Conservation (phyloP, 1,284 basidiomycete species). For the Cutaneotrichosporon daszewskae region DNA sequence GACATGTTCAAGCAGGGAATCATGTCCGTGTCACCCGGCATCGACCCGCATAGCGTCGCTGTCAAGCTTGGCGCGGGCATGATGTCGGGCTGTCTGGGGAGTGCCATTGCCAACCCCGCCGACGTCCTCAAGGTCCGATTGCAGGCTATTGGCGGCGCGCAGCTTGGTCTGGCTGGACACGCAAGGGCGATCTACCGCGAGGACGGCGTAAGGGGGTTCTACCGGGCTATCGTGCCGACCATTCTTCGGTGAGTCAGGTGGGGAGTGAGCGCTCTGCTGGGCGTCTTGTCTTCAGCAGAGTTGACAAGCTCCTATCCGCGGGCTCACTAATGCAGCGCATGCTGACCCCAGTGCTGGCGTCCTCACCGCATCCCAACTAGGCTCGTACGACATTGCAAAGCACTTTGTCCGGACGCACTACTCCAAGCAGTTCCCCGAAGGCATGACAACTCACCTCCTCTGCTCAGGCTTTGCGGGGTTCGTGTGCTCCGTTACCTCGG, state of each 20-base stretch:
- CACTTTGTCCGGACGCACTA: conserved; percentile 18
- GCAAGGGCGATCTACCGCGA: conserved; percentile 6
- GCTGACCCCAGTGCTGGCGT: conserved; percentile 12
- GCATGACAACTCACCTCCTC: conserved; percentile 12
- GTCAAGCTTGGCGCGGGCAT: conserved; percentile 19
- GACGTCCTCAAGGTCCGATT: conserved; percentile 19
- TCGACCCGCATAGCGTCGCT: conserved; percentile 12
- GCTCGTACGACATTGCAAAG: conserved; percentile 19
- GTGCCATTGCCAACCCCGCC: conserved; percentile 18
- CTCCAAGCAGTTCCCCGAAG: conserved; percentile 13
- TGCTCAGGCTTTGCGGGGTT: conserved; percentile 18
- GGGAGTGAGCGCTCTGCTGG: background rate
- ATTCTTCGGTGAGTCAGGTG: conserved; percentile 10
- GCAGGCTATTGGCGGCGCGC: conserved; percentile 12
- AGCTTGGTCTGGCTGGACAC: conserved; percentile 5
- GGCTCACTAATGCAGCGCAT: too few species aligned
- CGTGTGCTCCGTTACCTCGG: conserved; percentile 11
- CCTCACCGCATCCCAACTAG: conserved; percentile 18
- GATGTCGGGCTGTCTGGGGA: conserved; percentile 10
- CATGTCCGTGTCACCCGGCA: conserved; percentile 1
- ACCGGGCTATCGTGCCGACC: conserved; percentile 11
- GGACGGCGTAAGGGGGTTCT: conserved; percentile 13
- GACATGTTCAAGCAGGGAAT: conserved; percentile 15
- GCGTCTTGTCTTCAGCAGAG: too few species aligned
- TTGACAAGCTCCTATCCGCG: too few species aligned